Conservation (phyloP, 176 grass and related monocot species). For the Hsuehochloa calcarea region DNA sequence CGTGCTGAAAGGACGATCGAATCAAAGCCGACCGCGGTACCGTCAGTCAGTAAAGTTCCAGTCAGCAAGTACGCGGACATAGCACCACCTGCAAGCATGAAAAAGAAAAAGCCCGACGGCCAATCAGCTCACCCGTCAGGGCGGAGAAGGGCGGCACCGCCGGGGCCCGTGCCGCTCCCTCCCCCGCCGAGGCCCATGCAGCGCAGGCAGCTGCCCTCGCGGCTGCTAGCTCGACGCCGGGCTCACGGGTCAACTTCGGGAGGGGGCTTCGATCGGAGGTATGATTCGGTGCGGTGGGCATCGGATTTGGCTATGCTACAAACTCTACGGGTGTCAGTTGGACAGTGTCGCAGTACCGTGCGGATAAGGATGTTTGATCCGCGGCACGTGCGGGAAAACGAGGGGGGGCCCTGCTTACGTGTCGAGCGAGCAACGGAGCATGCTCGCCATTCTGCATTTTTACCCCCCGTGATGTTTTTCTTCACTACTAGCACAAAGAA, state of each 20-base stretch:
- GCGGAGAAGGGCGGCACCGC: neutral
- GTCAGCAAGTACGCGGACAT: neutral
- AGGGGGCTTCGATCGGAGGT: neutral
- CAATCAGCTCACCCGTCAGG: neutral
- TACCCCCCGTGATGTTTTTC: neutral
- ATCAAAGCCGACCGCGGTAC: slow-evolving; percentile 12
- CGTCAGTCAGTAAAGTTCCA: neutral
- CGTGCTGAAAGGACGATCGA: slow-evolving; percentile 7
- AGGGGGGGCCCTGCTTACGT: neutral
- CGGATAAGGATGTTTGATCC: slow-evolving; percentile 29
- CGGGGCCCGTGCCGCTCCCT: neutral
- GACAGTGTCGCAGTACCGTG: neutral
- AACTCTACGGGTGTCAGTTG: neutral
- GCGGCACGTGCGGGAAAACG: slow-evolving; percentile 17
- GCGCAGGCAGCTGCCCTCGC: neutral
- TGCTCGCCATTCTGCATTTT: neutral
- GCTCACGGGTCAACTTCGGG: neutral
- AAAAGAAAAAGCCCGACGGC: neutral
- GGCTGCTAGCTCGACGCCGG: too few species aligned
- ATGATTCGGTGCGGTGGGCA: neutral
- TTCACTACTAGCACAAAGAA: too few species aligned
- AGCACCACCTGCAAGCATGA: slow-evolving; percentile 13
- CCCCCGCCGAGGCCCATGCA: neutral
- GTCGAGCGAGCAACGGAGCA: slow-evolving; percentile 11
- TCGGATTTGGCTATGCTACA: neutral